Base-by-base conservation (phyloP, 2,329 filamentous ascomycete genomes). In the Claviceps sp. region DNA sequence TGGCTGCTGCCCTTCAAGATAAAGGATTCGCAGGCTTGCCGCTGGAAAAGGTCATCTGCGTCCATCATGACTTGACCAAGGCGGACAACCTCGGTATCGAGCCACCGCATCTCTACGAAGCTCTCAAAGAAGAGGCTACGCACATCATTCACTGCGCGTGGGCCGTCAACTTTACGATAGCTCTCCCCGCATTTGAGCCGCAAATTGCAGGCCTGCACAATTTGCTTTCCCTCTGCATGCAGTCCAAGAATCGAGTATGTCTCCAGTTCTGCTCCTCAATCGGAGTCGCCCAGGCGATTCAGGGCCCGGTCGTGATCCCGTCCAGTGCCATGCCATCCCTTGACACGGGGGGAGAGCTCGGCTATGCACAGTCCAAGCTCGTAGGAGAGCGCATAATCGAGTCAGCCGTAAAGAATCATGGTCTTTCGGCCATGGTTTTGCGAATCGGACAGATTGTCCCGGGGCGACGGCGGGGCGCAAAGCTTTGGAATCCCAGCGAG, bases 101-200 rank as follows among this genome's bases (percentile, higher is more conserved):
- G 1, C 20, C 45, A 16, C 34, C 49, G n/a, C 45, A 36, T 37
- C 36, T 37, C 42, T 67, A 68, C 29, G 34, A 56, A 11, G 55
- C 60, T 11, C 56, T 74, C 1, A 50, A 47, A 11, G 45, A 49
- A 6, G 52, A 64, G 1, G 58, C 78, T 1, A 68, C 68, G 0
- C 59, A 61, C 13, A 67, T 77, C 20, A 72, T 79, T 26, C 75
- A 79, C 63, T 68, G 68, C 54, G 74, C 75, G 0, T 78, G 76
- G 76, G 65, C 73, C 1, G 76, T 79, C 29, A 79, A 79, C 59
- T 80, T 80, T 65, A 78, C 77, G 59, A 68, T 78, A 56, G 64
- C 65, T 0, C 65, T 79, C 1, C 63, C 65, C 2, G 74, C 68
- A 50, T 79, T 79, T 54, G 76, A 50, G 42, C 22, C 76, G 48